phyloP scores from a whole-genome alignment of 768 basidiomycete species.

The Tremella yokohamensis region DNA sequence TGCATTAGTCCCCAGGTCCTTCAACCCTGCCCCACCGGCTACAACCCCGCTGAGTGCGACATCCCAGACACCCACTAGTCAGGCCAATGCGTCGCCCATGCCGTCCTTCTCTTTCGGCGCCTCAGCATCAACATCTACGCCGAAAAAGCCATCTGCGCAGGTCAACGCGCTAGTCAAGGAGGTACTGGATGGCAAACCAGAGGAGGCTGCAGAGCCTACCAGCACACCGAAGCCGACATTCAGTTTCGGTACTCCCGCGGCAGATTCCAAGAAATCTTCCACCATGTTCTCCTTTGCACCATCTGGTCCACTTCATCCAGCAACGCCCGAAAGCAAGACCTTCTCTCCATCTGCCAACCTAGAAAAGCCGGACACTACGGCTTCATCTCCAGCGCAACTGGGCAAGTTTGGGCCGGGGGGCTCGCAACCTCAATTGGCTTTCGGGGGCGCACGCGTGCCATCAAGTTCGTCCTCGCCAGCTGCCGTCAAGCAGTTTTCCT shows the following conservation, averaged over 20 bases:
- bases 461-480: slow-evolving; percentile 4
- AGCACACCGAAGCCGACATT: slow-evolving; percentile 23
- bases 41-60: slow-evolving; percentile 1
- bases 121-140: slow-evolving; percentile 5
- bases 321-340: slow-evolving; percentile 40
- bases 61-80: not conserved
- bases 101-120: slow-evolving; percentile 16
- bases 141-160: slow-evolving; percentile 36
- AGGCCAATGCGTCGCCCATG: not conserved
- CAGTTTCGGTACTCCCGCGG: slow-evolving; percentile 6
- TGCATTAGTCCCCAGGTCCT: not conserved
- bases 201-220: slow-evolving; percentile 8
- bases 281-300: slow-evolving; percentile 41
- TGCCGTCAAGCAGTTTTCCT: not conserved
- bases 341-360: slow-evolving; percentile 31
- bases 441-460: slow-evolving; percentile 36
- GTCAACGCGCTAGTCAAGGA: slow-evolving; percentile 31
- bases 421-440: slow-evolving; percentile 35
- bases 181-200: slow-evolving; percentile 25
- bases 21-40: not conserved
- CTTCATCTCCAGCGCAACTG: slow-evolving; percentile 30
- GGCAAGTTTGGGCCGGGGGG: slow-evolving; percentile 47
- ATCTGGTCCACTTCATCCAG: slow-evolving; percentile 35
- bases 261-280: slow-evolving; percentile 5
- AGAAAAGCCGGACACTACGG: slow-evolving; percentile 15